Evolutionary conservation across 345 rosid species (phyloP).

Genomic region (Salix koriyanagi): DNA sequence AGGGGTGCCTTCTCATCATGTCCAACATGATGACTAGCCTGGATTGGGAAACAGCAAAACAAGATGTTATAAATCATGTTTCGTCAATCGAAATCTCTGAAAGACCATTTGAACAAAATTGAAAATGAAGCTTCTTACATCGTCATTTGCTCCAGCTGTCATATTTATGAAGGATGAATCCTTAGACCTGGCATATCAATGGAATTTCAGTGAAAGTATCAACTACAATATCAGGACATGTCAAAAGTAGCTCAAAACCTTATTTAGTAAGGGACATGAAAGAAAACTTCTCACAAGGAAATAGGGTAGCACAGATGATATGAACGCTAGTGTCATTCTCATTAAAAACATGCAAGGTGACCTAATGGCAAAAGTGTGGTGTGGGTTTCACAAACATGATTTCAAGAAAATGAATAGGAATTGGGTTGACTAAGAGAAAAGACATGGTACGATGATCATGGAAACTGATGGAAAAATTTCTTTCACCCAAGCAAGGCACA

Average conservation of each 20-base stretch:
- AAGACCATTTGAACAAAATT: background rate
- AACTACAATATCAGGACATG: background rate
- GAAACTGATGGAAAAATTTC: background rate
- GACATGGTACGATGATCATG: background rate
- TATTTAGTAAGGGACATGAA: background rate
- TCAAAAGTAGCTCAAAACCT: background rate
- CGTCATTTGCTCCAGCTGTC: slow-evolving; percentile 93
- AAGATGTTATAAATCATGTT: background rate
- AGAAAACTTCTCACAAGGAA: background rate
- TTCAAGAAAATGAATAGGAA: background rate
- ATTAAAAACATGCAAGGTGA: background rate
- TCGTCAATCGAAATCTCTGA: background rate
- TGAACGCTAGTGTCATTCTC: background rate
- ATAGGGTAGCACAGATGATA: background rate
- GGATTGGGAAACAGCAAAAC: slow-evolving; percentile 11
- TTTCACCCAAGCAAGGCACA: background rate
- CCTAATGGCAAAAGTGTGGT: background rate
- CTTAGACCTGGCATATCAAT: slow-evolving; percentile 52
- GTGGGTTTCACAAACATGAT: background rate
- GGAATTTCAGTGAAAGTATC: background rate
- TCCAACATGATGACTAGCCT: slow-evolving; percentile 50
- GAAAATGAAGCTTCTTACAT: slow-evolving; percentile 39
- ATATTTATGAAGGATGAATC: slow-evolving; percentile 68
- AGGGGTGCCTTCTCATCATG: slow-evolving; percentile 55
- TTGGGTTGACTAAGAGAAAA: background rate